Evolutionary conservation across 371 early-diverging fungal species (phyloP), one percentile per base, ranked within the genome.

Genomic region (Capillidium rhysosporum): DNA sequence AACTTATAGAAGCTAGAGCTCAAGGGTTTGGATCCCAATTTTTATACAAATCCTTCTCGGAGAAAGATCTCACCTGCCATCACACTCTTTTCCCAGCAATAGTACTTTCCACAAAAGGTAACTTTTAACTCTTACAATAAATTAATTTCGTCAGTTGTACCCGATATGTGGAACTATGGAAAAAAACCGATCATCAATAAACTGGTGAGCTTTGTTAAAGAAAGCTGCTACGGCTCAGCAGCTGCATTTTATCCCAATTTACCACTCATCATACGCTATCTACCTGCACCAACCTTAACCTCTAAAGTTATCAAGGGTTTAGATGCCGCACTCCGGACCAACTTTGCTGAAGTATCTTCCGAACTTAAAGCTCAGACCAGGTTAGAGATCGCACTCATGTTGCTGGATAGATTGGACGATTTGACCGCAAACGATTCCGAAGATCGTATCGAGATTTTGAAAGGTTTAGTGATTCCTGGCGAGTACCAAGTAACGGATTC

Each of bases 121-220:
- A 65, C 0, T 40, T 75, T 8, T 29, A 20, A 24, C 10, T 46
- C 44, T 68, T 12, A 31, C 61, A 28, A 12, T 62, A 23, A 58
- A 53, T 18, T 44, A 61, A 68, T 24, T 20, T 40, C 14, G 9
- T 46, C 25, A 52, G 71, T 67, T 1, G 76, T 73, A 49, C 86
- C 86, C 10, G 56, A 67, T 7, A 58, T 77, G 3, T 88, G 91
- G 90, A 45, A 65, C 1, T 57, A 76, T 3, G 72, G 72, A 9
- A 80, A 82, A 65, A 82, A 82, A 49, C 74, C 84, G 3, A 61
- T 72, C 2, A 60, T 81, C 31, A 65, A 73, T 1, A 73, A 80
- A 54, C 63, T 89, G 9, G 71, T 68, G 29, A 59, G 64, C n/a
- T 82, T 78, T 58, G 60, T 90, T 54, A 69, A 75, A 24, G 61